Base-by-base conservation (phyloP, 306 rosid genomes). In the Astragalus membranaceus region DNA sequence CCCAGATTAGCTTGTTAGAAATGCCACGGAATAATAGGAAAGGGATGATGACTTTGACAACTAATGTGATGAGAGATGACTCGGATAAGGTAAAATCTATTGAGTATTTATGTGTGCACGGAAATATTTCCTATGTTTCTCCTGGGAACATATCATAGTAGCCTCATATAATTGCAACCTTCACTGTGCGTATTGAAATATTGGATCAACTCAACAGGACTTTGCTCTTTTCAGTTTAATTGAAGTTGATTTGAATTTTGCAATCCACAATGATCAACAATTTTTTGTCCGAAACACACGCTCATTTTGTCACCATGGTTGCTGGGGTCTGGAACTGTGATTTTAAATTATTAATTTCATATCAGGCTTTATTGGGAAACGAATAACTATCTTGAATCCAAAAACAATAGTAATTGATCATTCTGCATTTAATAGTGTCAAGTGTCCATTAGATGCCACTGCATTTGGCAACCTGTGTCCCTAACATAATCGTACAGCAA, bases 21-120 rank as follows among this genome's bases (percentile, higher is more conserved):
- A 72, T 72, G 66, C 96, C 92, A 20, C 88, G 79, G 56, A 76
- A 69, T 51, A 76, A 81, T 70, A 83, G 62, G 83, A 91, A 89
- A 79, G 87, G 67, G 84, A 23, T 80, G 81, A 88, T 86, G 97
- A 57, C 87, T 75, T 76, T 83, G 84, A 87, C 96, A 33, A 70
- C 89, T 67, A 94, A 94, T 83, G 91, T 88, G 77, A 83, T 95
- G 96, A 86, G 95, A 79, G 97, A 95, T 86, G 96, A 89, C 39
- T 85, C 82, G 33, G 99, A 87, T 69, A 95, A 95, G 96, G 99
- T 95, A 76, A 63, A 46, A 12, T 23, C 26, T 59, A 13, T 73
- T 39, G 39, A 42, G n/a, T 42, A 13, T 72, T 66, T 72, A 26
- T 48, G 36, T 33, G 15, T 30, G 48, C 65, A 16, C 39, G 59